These are phyloP conservation scores for Blastocystis sp. DNA, from an alignment of 352 stramenopile species.

Conservation along the genomic window DNA sequence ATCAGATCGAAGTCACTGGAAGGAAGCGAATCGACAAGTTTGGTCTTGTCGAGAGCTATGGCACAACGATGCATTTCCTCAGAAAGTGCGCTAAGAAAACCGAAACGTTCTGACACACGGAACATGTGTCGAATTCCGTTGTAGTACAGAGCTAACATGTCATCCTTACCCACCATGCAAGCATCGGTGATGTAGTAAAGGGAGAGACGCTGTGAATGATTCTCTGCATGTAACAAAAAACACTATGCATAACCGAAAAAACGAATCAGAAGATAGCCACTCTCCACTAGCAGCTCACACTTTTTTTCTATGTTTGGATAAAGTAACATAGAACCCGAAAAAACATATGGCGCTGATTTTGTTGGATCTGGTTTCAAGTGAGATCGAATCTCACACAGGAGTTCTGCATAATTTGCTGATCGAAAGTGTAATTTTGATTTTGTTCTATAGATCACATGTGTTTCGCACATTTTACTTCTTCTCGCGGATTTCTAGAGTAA, in stretches of 20 bases:
- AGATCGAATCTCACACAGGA: slow-evolving; percentile 6
- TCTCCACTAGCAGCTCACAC: not conserved
- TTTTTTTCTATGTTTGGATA: not conserved
- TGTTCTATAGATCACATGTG: not conserved
- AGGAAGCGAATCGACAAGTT: not conserved
- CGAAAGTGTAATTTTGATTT: not conserved
- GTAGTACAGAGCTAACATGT: not conserved
- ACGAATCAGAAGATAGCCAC: slow-evolving; percentile 16
- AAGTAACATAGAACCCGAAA: not conserved
- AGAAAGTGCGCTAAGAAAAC: not conserved
- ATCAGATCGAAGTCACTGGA: not conserved
- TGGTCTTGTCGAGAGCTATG: not conserved
- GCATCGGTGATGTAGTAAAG: not conserved
- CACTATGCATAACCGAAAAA: not conserved
- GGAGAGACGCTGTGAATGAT: not conserved
- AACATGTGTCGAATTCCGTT: not conserved
- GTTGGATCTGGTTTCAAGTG: not conserved
- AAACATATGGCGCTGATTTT: not conserved
- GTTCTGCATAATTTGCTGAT: not conserved
- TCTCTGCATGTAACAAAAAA: not conserved
- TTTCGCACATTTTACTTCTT: not conserved
- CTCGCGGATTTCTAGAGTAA: not conserved
- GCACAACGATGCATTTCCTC: not conserved
- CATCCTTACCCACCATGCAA: not conserved
- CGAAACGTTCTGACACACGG: slow-evolving; percentile 7